These are phyloP conservation scores for Bryopsis sp. DNA, from an alignment of 139 green algal species.

Conservation along the genomic window DNA sequence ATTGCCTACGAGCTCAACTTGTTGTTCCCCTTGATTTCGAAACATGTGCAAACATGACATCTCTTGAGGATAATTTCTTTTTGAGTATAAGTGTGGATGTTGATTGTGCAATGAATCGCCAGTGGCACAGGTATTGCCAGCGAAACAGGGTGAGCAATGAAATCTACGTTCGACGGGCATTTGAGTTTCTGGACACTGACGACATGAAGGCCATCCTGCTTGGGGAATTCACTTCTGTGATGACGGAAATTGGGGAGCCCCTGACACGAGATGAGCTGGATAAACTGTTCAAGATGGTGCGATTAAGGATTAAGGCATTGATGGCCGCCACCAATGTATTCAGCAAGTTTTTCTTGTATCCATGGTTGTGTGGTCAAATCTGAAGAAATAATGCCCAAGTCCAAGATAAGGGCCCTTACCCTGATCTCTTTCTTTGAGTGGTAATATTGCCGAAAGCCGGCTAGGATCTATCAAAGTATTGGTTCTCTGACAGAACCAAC, in stretches of 20 bases:
- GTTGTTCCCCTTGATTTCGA: background rate
- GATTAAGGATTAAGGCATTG: background rate
- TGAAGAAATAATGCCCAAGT: background rate
- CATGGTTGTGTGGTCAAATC: background rate
- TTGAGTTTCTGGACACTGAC: background rate
- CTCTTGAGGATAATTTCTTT: background rate
- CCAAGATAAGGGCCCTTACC: background rate
- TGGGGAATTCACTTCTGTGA: background rate
- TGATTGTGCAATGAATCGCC: background rate
- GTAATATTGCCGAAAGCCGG: too few relatives aligned
- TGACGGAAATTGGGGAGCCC: conserved; percentile 3
- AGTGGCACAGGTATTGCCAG: background rate
- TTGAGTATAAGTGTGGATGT: background rate
- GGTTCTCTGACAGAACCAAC: too few relatives aligned
- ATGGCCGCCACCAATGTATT: background rate
- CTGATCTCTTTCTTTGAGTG: background rate
- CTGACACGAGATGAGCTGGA: background rate
- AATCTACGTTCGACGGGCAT: background rate
- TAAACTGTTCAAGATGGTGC: background rate
- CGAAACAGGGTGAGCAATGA: background rate
- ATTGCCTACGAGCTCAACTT: background rate
- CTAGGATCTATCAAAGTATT: too few relatives aligned
- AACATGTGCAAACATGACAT: background rate
- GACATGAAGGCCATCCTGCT: background rate
- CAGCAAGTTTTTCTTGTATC: background rate